Evolutionary conservation across 768 basidiomycete genomes (phyloP), one percentile per base, ranked within the genome.

Genomic region (Lactifluus pinguis): DNA sequence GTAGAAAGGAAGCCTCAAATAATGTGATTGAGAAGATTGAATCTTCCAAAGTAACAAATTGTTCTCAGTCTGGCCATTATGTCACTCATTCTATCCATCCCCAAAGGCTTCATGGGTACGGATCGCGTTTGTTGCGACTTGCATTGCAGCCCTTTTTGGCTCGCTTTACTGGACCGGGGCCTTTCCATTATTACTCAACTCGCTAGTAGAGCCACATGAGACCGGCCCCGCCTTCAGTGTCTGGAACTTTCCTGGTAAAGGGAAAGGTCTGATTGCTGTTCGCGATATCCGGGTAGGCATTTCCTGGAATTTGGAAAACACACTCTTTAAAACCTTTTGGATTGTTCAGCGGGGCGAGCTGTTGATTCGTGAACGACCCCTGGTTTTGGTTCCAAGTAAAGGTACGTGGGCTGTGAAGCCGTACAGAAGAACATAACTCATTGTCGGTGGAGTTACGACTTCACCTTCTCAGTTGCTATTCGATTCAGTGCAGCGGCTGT

Each of bases 321-420:
- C 19, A 36, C 1, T 17, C 17, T 54, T 29, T 45, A 38, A 9
- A 13, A 25, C 15, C 2, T 45, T 30, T 30, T 45, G 36, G 36
- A 49, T 38, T 38, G 38, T 63, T 30, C 60, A 82, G 82, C 83
- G 78, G 77, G 84, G 84, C 53, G 84, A 86, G 66, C 70, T 80
- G 1, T 63, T 87, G 15, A 72, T 85, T 3, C 76, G 73, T 45
- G 84, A 87, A 68, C 70, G 71, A 47, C 83, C 85, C 5, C 69
- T 84, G 1, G 79, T 87, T 63, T 64, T 75, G 6, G 77, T 85
- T 6, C 82, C 84, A 5, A 68, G 62, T 49, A 68, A 75, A 62
- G 75, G 85, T 85, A 51, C 53, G 79, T 70, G 57, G 55, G 36
- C 50, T 11, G 29, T 56, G 54, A 34, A 47, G 13, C 21, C 21